phyloP scores from a whole-genome alignment of 2,329 filamentous ascomycete species.

The Colletotrichum sp. region DNA sequence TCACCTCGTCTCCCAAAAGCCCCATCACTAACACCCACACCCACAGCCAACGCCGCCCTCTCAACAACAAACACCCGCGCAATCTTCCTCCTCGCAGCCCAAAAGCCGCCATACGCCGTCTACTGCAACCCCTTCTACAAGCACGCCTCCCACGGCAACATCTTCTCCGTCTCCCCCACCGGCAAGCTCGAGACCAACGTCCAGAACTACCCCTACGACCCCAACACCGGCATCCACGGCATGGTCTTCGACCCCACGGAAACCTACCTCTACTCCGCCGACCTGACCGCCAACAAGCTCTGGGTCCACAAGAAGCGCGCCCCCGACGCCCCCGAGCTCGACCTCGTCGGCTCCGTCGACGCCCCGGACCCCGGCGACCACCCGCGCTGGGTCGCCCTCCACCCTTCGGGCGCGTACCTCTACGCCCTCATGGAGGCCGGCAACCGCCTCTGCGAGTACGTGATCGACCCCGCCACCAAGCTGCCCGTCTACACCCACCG shows the following conservation, averaged over 20 bases:
- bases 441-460: conserved; percentile 82
- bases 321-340: conserved; percentile 28
- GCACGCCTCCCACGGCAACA: conserved; percentile 80
- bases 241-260: conserved; percentile 81
- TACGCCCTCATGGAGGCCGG: conserved; percentile 92
- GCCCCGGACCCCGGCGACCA: conserved; percentile 77
- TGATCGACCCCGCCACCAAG: conserved; percentile 75
- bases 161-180: conserved; percentile 66
- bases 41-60: conserved; percentile 68
- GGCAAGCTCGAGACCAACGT: conserved; percentile 68
- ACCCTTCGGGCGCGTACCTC: conserved; percentile 77
- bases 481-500: conserved; percentile 80
- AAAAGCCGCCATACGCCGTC: conserved; percentile 78
- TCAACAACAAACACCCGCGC: conserved; percentile 81
- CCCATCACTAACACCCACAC: conserved; percentile 3
- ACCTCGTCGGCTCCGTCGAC: conserved; percentile 73
- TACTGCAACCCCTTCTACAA: conserved; percentile 94
- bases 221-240: conserved; percentile 76
- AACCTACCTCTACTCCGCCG: conserved; percentile 79
- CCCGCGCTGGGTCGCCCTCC: conserved; percentile 87
- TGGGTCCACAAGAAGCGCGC: conserved; percentile 78
- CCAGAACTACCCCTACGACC: conserved; percentile 76
- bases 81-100: conserved; percentile 85
- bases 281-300: conserved; percentile 78
- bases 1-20: background rate